A percentile compares a stretch with the other conserved stretches of the same genome.
Conservation (phyloP, 1,139 yeast genomes). For the Kluyveromyces sp. region DNA sequence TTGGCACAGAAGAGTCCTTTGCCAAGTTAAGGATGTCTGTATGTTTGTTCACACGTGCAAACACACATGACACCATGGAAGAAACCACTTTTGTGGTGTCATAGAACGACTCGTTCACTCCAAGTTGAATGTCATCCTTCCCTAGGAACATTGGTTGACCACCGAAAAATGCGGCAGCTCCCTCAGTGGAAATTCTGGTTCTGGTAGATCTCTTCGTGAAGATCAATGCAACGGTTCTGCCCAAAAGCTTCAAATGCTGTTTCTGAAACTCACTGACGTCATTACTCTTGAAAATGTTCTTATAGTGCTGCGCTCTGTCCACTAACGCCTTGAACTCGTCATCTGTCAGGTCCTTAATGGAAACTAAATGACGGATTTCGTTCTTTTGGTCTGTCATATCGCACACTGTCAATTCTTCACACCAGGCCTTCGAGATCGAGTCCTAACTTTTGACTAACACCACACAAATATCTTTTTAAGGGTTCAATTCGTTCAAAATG, state of each 20-base stretch:
- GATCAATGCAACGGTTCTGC: constrained; percentile 74
- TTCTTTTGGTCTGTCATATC: not conserved
- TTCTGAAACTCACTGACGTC: constrained; percentile 38
- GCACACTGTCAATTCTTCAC: too few relatives aligned
- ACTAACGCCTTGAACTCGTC: constrained; percentile 65
- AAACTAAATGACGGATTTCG: constrained; percentile 61
- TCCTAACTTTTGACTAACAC: too few relatives aligned
- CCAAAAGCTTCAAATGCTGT: constrained; percentile 54
- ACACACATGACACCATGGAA: constrained; percentile 90
- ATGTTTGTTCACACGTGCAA: constrained; percentile 90
- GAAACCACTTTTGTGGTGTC: constrained; percentile 86
- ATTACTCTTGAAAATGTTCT: constrained; percentile 48
- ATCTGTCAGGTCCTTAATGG: constrained; percentile 67
- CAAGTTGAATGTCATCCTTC: constrained; percentile 91
- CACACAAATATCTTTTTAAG: too few relatives aligned
- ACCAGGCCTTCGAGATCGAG: too few relatives aligned
- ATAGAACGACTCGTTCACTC: constrained; percentile 83
- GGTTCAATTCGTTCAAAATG: too few relatives aligned
- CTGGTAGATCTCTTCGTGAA: constrained; percentile 91
- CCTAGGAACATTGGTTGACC: constrained; percentile 97
- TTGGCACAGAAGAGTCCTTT: constrained; percentile 74
- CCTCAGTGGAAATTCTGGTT: constrained; percentile 90
- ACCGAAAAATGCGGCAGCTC: constrained; percentile 89
- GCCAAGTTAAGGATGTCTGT: constrained; percentile 73
- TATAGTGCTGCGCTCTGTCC: constrained; percentile 57